Evolutionary conservation across 305 asterid genomes (phyloP).

Genomic region (Fraxinus ornus): DNA sequence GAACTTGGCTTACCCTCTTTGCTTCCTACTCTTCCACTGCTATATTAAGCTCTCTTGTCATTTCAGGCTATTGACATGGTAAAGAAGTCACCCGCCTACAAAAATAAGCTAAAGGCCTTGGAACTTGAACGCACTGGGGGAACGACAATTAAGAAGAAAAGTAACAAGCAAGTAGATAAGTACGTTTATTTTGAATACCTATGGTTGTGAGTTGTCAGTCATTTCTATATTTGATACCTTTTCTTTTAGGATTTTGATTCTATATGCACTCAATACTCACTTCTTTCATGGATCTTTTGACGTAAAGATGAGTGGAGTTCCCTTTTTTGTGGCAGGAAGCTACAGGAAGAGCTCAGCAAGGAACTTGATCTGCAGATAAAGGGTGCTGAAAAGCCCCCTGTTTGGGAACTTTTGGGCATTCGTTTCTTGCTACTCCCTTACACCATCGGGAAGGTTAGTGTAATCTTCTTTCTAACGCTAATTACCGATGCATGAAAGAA

Average conservation of each 20-base stretch:
- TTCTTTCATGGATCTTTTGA: background rate
- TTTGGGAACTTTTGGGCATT: conserved; percentile 77
- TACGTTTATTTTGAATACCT: conserved; percentile 31
- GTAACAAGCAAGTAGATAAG: conserved; percentile 73
- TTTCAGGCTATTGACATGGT: conserved; percentile 94
- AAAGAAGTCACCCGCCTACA: conserved; percentile 89
- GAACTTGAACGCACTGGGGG: conserved; percentile 94
- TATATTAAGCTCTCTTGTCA: conserved; percentile 19
- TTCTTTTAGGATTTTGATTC: conserved; percentile 1
- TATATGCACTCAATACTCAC: conserved; percentile 15
- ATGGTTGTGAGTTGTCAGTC: conserved; percentile 12
- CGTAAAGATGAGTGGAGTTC: conserved; percentile 14
- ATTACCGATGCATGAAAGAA: conserved; percentile 6
- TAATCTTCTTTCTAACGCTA: background rate
- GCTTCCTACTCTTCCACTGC: conserved; percentile 22
- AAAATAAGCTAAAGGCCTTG: conserved; percentile 86
- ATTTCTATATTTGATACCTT: conserved; percentile 5
- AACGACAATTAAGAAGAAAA: conserved; percentile 71
- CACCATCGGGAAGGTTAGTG: conserved; percentile 67
- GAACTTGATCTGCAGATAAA: conserved; percentile 92
- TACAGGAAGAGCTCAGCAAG: conserved; percentile 79
- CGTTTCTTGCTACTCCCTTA: conserved; percentile 86
- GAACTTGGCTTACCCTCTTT: conserved; percentile 7
- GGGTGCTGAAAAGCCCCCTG: conserved; percentile 83
- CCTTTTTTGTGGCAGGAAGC: conserved; percentile 51